Evolutionary conservation across 2,329 filamentous ascomycete genomes (phyloP).

Genomic region (Aureobasidium uvarum): DNA sequence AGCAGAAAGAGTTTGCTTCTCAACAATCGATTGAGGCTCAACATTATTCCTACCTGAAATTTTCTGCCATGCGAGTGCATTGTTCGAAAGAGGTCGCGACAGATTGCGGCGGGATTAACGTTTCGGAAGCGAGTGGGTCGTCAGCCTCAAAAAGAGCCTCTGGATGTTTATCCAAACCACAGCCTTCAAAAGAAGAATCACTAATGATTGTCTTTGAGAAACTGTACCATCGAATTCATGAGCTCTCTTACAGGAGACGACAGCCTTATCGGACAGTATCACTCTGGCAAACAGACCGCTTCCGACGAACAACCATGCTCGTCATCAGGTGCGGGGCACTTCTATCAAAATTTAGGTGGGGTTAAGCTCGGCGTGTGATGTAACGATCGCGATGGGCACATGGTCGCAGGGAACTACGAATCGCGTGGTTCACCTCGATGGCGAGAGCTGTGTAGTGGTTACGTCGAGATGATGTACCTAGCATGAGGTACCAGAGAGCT

Average conservation of each 20-base stretch:
- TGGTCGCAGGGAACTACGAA: background rate
- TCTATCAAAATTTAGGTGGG: constrained; percentile 2
- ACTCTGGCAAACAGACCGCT: background rate
- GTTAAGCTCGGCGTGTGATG: constrained; percentile 1
- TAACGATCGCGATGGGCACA: constrained; percentile 16
- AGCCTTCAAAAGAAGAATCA: background rate
- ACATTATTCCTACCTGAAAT: background rate
- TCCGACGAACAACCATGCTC: background rate
- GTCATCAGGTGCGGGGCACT: constrained; percentile 12
- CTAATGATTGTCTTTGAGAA: background rate
- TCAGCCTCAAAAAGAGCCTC: background rate
- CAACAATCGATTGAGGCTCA: constrained; percentile 15
- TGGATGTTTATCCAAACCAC: constrained; percentile 4
- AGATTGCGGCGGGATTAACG: constrained; percentile 5
- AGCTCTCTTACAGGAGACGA: background rate
- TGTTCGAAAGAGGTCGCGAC: background rate
- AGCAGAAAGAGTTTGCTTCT: background rate
- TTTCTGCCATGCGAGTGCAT: background rate
- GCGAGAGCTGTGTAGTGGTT: background rate
- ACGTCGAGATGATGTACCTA: constrained; percentile 7
- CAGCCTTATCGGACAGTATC: background rate
- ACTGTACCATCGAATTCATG: background rate
- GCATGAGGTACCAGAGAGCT: background rate
- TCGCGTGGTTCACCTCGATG: background rate
- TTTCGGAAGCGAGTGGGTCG: constrained; percentile 17